phyloP scores from a whole-genome alignment of 768 basidiomycete species.

The Candolleomyces efflorescens region DNA sequence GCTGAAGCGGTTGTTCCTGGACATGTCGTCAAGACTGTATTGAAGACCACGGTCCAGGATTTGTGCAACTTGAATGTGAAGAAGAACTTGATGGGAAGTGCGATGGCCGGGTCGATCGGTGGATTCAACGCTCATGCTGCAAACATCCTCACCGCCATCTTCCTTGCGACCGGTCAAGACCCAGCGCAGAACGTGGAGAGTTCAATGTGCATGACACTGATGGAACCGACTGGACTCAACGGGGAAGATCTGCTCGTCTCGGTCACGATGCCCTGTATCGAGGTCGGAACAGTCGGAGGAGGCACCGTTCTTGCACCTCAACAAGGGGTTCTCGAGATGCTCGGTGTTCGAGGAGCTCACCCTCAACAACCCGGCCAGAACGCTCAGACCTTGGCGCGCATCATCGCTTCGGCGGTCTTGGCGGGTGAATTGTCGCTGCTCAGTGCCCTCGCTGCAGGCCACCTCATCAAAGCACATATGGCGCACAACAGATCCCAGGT shows the following conservation, averaged over 20 bases:
- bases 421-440: constrained; percentile 93
- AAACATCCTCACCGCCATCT: constrained; percentile 90
- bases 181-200: constrained; percentile 99
- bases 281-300: constrained; percentile 79
- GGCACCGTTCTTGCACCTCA: constrained; percentile 93
- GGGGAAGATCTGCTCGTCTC: constrained; percentile 91
- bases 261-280: constrained; percentile 60
- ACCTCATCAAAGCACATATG: constrained; percentile 90
- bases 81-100: constrained; percentile 97
- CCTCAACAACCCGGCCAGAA: constrained; percentile 83
- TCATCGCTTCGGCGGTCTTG: constrained; percentile 93
- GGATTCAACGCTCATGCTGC: constrained; percentile 50
- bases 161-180: constrained; percentile 95
- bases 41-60: constrained; percentile 95
- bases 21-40: constrained; percentile 76
- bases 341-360: constrained; percentile 90
- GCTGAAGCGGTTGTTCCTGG: constrained; percentile 94
- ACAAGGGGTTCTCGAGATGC: constrained; percentile 85
- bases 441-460: constrained; percentile 90
- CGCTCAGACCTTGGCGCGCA: constrained; percentile 81
- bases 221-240: constrained; percentile 95
- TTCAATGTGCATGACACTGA: constrained; percentile 96
- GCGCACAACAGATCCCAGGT: constrained; percentile 85
- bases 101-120: constrained; percentile 95
- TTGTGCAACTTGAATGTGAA: constrained; percentile 89